Percentiles rank a stretch among this genome's conserved stretches.
These are phyloP conservation scores for Conringia planisiliqua DNA, from an alignment of 345 rosid genomes.

Conservation along the genomic window DNA sequence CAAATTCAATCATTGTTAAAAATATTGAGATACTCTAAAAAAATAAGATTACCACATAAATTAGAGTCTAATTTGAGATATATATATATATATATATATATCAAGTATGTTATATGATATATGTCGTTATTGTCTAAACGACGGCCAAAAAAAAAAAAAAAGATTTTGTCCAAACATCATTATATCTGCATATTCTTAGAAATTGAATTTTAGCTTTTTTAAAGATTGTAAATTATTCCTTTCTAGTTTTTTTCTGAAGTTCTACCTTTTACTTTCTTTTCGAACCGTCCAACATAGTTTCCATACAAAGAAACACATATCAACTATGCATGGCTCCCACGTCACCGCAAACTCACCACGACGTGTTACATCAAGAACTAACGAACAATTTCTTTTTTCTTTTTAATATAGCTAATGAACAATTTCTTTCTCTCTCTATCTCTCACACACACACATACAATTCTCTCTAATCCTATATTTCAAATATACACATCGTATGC, in stretches of 20 bases:
- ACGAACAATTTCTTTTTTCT: neutral
- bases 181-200: neutral
- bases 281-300: neutral
- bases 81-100: too few relatives aligned
- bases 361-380: slow-evolving; percentile 13
- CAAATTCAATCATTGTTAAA: too few relatives aligned
- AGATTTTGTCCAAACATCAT: neutral
- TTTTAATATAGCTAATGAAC: too few relatives aligned
- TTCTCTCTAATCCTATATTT: neutral
- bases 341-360: neutral
- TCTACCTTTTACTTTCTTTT: neutral
- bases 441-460: neutral
- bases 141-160: too few relatives aligned
- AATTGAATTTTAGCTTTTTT: neutral
- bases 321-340: slow-evolving; percentile 23
- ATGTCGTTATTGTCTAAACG: too few relatives aligned
- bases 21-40: too few relatives aligned
- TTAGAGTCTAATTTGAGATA: too few relatives aligned
- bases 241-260: neutral
- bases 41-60: too few relatives aligned
- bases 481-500: neutral
- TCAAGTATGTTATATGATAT: too few relatives aligned
- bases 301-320: slow-evolving; percentile 12
- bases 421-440: neutral
- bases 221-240: neutral